Percentiles rank a stretch among this genome's conserved stretches.
phyloP scores from a whole-genome alignment of 169 alveolate species.

The Amoebophrya sp. region DNA sequence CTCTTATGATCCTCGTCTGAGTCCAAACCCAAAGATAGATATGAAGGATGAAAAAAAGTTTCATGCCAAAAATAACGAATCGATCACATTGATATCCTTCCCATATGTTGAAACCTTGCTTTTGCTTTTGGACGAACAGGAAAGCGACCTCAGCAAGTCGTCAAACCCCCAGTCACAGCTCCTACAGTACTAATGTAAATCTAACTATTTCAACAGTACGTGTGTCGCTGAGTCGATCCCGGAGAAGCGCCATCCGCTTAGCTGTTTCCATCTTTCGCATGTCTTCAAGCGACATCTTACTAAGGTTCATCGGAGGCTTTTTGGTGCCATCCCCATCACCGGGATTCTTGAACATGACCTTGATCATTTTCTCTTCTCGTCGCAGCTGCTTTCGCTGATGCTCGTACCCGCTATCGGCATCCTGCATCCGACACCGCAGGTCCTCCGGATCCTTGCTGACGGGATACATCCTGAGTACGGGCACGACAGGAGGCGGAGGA shows the following conservation, averaged over 20 bases:
- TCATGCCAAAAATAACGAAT: too few relatives aligned
- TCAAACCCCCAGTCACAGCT: too few relatives aligned
- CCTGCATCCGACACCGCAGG: not conserved
- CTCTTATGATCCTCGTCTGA: too few relatives aligned
- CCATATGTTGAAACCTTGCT: too few relatives aligned
- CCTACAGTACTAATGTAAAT: too few relatives aligned
- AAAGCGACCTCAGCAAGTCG: too few relatives aligned
- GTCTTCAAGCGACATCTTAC: not conserved
- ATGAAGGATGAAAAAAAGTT: too few relatives aligned
- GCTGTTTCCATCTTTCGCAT: not conserved
- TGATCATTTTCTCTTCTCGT: not conserved
- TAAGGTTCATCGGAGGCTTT: not conserved
- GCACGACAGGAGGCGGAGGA: too few relatives aligned
- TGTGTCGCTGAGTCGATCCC: not conserved
- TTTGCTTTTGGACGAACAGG: too few relatives aligned
- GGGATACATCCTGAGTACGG: too few relatives aligned
- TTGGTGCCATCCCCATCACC: not conserved
- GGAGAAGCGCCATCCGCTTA: not conserved
- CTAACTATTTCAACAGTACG: not conserved
- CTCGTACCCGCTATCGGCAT: not conserved
- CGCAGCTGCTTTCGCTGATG: not conserved
- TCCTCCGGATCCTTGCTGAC: not conserved
- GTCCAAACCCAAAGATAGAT: too few relatives aligned
- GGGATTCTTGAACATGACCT: not conserved
- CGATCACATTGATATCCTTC: too few relatives aligned